Percentiles rank a stretch among this genome's conserved stretches.
phyloP scores from a whole-genome alignment of 331 rosid species.

The Ulmus americana region DNA sequence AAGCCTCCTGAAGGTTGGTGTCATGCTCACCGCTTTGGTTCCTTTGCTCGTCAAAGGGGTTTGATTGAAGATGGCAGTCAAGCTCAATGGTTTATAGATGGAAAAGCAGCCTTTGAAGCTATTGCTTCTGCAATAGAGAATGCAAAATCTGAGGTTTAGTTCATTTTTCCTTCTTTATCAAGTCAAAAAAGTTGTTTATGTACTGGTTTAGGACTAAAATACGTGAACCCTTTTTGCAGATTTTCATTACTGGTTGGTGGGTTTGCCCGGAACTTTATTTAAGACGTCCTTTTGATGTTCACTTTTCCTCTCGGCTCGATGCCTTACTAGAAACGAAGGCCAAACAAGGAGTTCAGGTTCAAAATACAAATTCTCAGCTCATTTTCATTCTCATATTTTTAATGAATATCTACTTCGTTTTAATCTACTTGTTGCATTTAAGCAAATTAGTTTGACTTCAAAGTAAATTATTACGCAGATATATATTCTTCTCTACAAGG shows the following conservation, averaged over 20 bases:
- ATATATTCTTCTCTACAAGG: conserved; percentile 43
- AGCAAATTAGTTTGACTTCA: conserved; percentile 10
- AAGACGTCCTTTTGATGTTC: conserved; percentile 38
- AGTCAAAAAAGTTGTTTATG: background rate
- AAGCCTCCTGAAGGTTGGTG: conserved; percentile 46
- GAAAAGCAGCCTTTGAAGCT: conserved; percentile 44
- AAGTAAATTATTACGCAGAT: conserved; percentile 30
- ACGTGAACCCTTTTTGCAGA: conserved; percentile 23
- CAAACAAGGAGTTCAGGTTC: conserved; percentile 47
- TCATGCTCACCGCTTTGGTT: conserved; percentile 38
- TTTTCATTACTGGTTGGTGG: conserved; percentile 55
- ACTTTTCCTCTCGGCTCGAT: conserved; percentile 40
- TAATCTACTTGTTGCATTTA: background rate
- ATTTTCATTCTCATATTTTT: background rate
- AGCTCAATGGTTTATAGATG: conserved; percentile 50
- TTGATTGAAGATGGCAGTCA: conserved; percentile 40
- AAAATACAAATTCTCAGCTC: background rate
- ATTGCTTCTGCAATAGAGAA: conserved; percentile 40
- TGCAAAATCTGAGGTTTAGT: conserved; percentile 43
- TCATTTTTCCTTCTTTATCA: background rate
- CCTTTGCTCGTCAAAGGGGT: conserved; percentile 48
- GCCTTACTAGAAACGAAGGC: conserved; percentile 39
- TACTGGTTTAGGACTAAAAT: conserved; percentile 1
- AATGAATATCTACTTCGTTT: background rate
- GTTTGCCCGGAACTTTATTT: conserved; percentile 47